A percentile compares a stretch with the other conserved stretches of the same genome.
Evolutionary conservation across 495 filamentous ascomycete genomes (phyloP).

Genomic region (Tuber aestivum): DNA sequence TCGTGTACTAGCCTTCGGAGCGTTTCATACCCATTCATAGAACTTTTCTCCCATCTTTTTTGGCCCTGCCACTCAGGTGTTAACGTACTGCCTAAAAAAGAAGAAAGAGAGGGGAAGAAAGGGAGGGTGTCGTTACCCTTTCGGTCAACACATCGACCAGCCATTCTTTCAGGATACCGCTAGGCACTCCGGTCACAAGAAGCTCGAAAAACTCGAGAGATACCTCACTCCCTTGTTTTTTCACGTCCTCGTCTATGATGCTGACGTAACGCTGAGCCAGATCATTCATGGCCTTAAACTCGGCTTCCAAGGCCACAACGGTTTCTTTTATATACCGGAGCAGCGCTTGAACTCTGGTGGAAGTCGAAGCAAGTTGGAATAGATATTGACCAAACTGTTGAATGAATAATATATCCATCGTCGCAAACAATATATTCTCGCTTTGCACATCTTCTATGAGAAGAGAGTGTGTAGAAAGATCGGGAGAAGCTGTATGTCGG

Average conservation of each 20-base stretch:
- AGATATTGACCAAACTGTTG: conserved; percentile 71
- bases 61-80: conserved; percentile 59
- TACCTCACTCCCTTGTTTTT: conserved; percentile 51
- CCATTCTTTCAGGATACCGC: conserved; percentile 73
- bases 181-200: conserved; percentile 76
- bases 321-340: conserved; percentile 74
- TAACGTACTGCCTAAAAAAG: conserved; percentile 22
- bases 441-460: conserved; percentile 49
- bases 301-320: conserved; percentile 63
- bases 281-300: conserved; percentile 78
- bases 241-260: conserved; percentile 63
- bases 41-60: conserved; percentile 90
- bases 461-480: conserved; percentile 70
- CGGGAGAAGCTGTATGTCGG: conserved; percentile 64
- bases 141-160: conserved; percentile 80
- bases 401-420: conserved; percentile 77
- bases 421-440: conserved; percentile 56
- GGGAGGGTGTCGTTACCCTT: conserved; percentile 53
- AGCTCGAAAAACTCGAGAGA: conserved; percentile 77
- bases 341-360: conserved; percentile 77
- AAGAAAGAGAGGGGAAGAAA: neutral
- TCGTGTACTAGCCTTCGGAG: conserved; percentile 75
- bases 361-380: conserved; percentile 76
- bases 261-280: conserved; percentile 68
- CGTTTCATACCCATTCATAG: conserved; percentile 66